Evolutionary conservation across 306 rosid species (phyloP), one percentile per base, ranked within the genome.

Genomic region (Echinosophora koreensis): DNA sequence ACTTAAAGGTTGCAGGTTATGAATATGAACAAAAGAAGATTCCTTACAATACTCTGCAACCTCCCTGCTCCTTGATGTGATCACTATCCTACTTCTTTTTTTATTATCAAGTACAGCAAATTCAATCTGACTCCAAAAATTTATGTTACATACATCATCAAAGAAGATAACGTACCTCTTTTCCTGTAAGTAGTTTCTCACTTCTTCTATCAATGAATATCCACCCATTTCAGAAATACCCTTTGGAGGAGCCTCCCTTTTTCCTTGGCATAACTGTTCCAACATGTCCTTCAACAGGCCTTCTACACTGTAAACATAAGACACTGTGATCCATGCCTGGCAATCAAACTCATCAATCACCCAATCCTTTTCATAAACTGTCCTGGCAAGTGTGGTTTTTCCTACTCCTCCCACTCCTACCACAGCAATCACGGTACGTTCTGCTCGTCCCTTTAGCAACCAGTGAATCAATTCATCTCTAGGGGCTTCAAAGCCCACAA

Each of bases 331-430:
- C 60, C 38, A 32, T 6, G 28, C 68, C 52, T 17, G 39, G 6
- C 9, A 51, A 0, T 63, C 34, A 4, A 79, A 79, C 14, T 32
- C 15, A 0, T 1, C 14, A 3, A 18, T 8, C 8, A 63, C 13
- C n/a, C n/a, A n/a, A n/a, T n/a, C n/a, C 0, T 15, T 8, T 14
- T 69, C 38, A 52, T 37, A 78, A 49, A 63, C 68, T 1, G 44
- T 44, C 8, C 16, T 80, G 11, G 74, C 78, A 28, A 80, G 67
- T 39, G 83, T 80, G 3, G 79, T 71, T 64, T 71, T 80, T 0
- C 83, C 83, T 0, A 2, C 32, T 1, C 83, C 83, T 54, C 73
- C 42, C 49, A 64, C 42, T 3, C 60, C 78, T 0, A 64, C 68
- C 2, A 79, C 32, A 16, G 42, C 54, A 11, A 80, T 6, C 0